A percentile compares a stretch with the other conserved stretches of the same genome.
phyloP scores from a whole-genome alignment of 805 yeast species.

The Kuraishia molischiana region DNA sequence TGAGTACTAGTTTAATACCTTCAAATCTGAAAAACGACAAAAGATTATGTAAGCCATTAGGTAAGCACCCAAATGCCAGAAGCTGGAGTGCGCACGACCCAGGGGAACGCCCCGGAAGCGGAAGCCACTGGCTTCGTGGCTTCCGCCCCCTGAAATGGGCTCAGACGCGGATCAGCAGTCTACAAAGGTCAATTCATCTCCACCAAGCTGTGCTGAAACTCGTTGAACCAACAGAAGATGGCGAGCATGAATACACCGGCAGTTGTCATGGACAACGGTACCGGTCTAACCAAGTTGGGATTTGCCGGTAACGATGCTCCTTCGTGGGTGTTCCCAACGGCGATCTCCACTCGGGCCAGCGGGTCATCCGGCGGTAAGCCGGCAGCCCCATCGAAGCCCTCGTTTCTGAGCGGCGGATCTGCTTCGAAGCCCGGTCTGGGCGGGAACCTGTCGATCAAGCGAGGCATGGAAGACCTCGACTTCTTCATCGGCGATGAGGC shows the following conservation, averaged over 20 bases:
- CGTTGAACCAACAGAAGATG: slow-evolving; percentile 22
- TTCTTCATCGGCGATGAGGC: slow-evolving; percentile 97
- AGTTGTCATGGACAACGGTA: slow-evolving; percentile 96
- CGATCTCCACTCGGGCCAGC: slow-evolving; percentile 69
- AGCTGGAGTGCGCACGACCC: too few species aligned
- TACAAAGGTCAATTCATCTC: neutral
- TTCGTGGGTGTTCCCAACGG: slow-evolving; percentile 94
- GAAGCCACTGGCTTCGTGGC: too few species aligned
- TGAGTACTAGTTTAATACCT: slow-evolving; percentile 2
- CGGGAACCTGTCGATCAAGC: slow-evolving; percentile 47
- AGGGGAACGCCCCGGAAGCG: too few species aligned
- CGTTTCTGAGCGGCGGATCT: slow-evolving; percentile 23
- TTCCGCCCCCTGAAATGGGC: slow-evolving; percentile 1
- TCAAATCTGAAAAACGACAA: too few species aligned
- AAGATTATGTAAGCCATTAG: too few species aligned
- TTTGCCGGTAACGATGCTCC: slow-evolving; percentile 99
- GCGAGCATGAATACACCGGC: slow-evolving; percentile 75
- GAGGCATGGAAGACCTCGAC: slow-evolving; percentile 91
- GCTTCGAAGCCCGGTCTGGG: slow-evolving; percentile 15
- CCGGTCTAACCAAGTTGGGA: slow-evolving; percentile 94
- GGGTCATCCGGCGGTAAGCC: slow-evolving; percentile 27
- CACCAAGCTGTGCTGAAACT: neutral
- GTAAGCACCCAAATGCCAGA: too few species aligned
- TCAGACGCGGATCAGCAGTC: neutral
- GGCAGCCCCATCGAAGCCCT: slow-evolving; percentile 34